A percentile compares a stretch with the other conserved stretches of the same genome.
Conservation (phyloP, 2,329 filamentous ascomycete genomes). For the Gremmenia infestans region DNA sequence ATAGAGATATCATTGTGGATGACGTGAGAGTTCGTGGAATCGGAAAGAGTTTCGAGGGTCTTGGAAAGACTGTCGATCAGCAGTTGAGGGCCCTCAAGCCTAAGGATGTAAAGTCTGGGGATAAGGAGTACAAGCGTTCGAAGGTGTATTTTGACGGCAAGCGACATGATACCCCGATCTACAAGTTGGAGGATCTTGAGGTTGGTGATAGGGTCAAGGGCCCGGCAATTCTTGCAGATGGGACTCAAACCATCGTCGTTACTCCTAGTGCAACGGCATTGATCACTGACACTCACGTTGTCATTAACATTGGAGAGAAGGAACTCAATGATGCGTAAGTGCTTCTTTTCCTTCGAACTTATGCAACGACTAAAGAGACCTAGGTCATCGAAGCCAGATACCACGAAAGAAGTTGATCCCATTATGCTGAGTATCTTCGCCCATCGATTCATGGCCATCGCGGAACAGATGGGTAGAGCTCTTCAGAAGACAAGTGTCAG, state of each 20-base stretch:
- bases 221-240: slow-evolving; percentile 81
- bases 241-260: slow-evolving; percentile 87
- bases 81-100: slow-evolving; percentile 68
- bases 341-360: not conserved
- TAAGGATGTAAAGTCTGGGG: slow-evolving; percentile 36
- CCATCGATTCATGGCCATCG: slow-evolving; percentile 80
- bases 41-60: slow-evolving; percentile 76
- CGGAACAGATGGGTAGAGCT: slow-evolving; percentile 77
- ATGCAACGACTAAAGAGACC: not conserved
- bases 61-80: slow-evolving; percentile 77
- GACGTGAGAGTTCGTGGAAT: slow-evolving; percentile 86
- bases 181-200: slow-evolving; percentile 69
- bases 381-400: slow-evolving; percentile 17
- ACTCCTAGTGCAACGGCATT: slow-evolving; percentile 72
- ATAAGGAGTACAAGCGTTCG: slow-evolving; percentile 61
- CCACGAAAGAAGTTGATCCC: slow-evolving; percentile 58
- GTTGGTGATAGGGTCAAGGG: slow-evolving; percentile 70
- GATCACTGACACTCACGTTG: slow-evolving; percentile 78
- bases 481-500: slow-evolving; percentile 76
- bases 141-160: slow-evolving; percentile 83
- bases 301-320: slow-evolving; percentile 72
- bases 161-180: slow-evolving; percentile 71
- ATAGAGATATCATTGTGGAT: slow-evolving; percentile 84
- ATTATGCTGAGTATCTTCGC: slow-evolving; percentile 76
- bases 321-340: slow-evolving; percentile 40